Base-by-base conservation (phyloP, 768 basidiomycete genomes). In the Psilocybe cubensis region DNA sequence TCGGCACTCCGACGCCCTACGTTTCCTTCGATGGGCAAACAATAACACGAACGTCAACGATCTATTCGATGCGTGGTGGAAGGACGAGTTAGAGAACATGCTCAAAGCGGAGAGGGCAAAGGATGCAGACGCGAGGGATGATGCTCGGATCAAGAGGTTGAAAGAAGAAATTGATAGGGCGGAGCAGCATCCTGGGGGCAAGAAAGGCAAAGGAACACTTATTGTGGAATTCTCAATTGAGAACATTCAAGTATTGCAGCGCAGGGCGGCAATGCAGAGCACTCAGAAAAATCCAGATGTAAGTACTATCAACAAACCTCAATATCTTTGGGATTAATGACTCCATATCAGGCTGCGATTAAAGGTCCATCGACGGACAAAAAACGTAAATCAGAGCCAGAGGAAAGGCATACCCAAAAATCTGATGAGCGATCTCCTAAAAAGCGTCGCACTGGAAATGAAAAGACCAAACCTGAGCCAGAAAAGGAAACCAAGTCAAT, bases 161-260 rank as follows among this genome's bases (percentile, higher is more conserved):
- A 82, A 83, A 67, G 75, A 72, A 14, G 86, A 88, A 71, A 69
- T 83, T 76, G 68, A 66, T 51, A 49, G 58, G 28, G 62, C 54
- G 6, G 66, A 60, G 21, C 54, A 78, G 76, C 68, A 76, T 74
- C 65, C 79, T 6, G 52, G 60, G n/a, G 56, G 78, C 42, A 65
- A 64, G 35, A 81, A 76, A 56, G 79, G 74, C 17, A 77, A 76
- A 43, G 83, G 78, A 35, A 76, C 76, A 17, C 72, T 97, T 59
- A 88, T 96, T 65, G 85, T 94, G n/a, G 96, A 98, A 74, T 97
- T 97, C 72, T 95, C 94, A 38, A 94, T 98, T 49, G 95, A 98
- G 76, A 98, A 98, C 66, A 77, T 92, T 18, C 91, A 94, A 73
- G 93, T 96, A 27, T 87, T 95, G 35, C 89, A 90, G 61, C 78